phyloP scores from a whole-genome alignment of 2,329 filamentous ascomycete genomes.

The Emmonsiellopsis sp. region DNA sequence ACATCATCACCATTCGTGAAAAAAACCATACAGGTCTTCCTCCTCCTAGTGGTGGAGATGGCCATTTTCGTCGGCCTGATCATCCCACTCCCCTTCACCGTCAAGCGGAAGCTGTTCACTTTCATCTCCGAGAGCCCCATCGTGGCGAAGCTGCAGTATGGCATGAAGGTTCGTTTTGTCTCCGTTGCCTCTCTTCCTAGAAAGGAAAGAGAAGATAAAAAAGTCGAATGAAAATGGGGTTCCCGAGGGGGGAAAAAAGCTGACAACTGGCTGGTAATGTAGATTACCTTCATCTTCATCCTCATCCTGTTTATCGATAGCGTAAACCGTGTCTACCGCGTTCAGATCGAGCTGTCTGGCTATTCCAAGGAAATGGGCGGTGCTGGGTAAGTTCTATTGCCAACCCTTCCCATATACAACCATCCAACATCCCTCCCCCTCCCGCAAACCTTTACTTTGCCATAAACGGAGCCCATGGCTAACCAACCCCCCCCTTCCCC shows the following conservation, averaged over 20 bases:
- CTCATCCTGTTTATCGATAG: constrained; percentile 96
- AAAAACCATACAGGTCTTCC: constrained; percentile 32
- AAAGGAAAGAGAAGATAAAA: background rate
- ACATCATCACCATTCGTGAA: no score
- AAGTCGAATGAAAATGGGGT: no score
- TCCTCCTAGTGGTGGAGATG: constrained; percentile 42
- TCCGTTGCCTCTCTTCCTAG: background rate
- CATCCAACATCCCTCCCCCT: constrained; percentile 10
- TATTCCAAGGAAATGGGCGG: constrained; percentile 53
- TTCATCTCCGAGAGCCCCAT: constrained; percentile 87
- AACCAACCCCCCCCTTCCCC: constrained; percentile 8
- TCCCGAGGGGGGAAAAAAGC: background rate
- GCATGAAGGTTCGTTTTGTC: constrained; percentile 60
- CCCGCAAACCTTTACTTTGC: background rate
- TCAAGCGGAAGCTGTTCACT: constrained; percentile 80
- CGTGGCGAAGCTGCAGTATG: constrained; percentile 91
- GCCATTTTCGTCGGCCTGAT: constrained; percentile 40
- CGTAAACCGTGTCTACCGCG: constrained; percentile 90
- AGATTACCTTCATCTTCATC: constrained; percentile 98
- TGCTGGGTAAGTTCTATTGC: constrained; percentile 38
- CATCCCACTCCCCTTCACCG: constrained; percentile 77
- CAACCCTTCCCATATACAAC: background rate
- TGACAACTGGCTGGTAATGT: constrained; percentile 10
- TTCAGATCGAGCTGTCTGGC: constrained; percentile 75
- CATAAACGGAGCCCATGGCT: background rate